phyloP scores from a whole-genome alignment of 768 basidiomycete species.

The Cystofilobasidium ferigula region DNA sequence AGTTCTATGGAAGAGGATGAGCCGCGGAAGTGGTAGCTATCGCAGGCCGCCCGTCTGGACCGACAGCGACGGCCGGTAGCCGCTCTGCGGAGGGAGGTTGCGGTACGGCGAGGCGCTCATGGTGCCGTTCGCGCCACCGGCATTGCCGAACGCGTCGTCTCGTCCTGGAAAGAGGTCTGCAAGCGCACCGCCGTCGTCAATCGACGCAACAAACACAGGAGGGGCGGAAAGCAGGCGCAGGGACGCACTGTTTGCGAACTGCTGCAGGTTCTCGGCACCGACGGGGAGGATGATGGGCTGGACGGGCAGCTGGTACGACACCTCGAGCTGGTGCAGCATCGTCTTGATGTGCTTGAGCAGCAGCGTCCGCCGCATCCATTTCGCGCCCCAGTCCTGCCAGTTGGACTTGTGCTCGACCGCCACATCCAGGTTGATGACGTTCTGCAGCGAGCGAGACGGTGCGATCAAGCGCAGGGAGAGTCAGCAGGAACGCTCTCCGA shows the following conservation, averaged over 20 bases:
- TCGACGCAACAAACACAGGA: too few species aligned
- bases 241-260: neutral
- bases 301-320: constrained; percentile 58
- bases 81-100: neutral
- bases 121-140: neutral
- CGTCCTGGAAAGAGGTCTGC: neutral
- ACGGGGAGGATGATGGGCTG: constrained; percentile 47
- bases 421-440: constrained; percentile 55
- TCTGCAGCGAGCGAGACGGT: constrained; percentile 42
- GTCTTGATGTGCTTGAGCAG: constrained; percentile 68
- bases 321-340: constrained; percentile 60
- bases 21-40: too few species aligned
- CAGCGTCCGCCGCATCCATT: constrained; percentile 43
- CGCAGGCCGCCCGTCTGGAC: neutral
- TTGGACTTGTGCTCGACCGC: constrained; percentile 64
- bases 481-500: too few species aligned
- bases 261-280: neutral
- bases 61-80: neutral
- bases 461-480: neutral
- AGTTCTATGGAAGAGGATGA: too few species aligned
- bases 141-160: neutral
- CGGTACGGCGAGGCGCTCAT: neutral
- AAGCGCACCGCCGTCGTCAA: too few species aligned
- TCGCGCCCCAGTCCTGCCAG: constrained; percentile 77
- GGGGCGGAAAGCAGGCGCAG: neutral